These are phyloP conservation scores for Corrigiola litoralis DNA, from an alignment of 179 eudicot genomes.

Conservation along the genomic window DNA sequence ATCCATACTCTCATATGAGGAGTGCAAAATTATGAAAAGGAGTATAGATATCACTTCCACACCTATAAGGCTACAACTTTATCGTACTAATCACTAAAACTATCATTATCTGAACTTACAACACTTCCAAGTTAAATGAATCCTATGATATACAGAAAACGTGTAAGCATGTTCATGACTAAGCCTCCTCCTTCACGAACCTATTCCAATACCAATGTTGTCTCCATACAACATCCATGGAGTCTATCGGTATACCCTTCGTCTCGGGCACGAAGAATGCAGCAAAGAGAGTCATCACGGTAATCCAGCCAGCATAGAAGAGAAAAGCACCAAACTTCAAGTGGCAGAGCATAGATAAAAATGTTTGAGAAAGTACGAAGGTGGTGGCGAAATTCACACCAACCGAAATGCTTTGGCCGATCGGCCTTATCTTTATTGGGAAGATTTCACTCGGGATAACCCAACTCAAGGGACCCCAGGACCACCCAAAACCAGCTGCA, in stretches of 20 bases:
- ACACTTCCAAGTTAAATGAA: no score
- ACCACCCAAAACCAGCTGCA: slow-evolving; percentile 59
- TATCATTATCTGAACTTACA: no score
- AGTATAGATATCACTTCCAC: no score
- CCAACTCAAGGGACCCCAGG: slow-evolving; percentile 65
- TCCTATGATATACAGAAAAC: no score
- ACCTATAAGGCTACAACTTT: no score
- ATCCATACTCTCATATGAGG: no score
- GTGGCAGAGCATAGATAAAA: slow-evolving; percentile 42
- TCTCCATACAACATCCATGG: slow-evolving; percentile 48
- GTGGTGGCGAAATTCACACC: slow-evolving; percentile 38
- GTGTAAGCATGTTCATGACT: no score
- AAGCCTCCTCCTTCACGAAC: slow-evolving; percentile 23
- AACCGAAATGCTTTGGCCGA: slow-evolving; percentile 44
- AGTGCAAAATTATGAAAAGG: no score
- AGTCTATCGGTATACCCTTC: slow-evolving; percentile 44
- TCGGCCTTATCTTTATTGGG: slow-evolving; percentile 41
- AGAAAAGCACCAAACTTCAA: slow-evolving; percentile 48
- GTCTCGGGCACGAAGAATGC: slow-evolving; percentile 44
- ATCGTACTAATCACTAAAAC: no score
- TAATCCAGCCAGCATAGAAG: slow-evolving; percentile 44
- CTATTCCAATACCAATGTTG: slow-evolving; percentile 54
- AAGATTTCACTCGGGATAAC: slow-evolving; percentile 56
- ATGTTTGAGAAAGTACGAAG: slow-evolving; percentile 47
- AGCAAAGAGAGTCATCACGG: slow-evolving; percentile 44